Conservation (phyloP, 2,329 filamentous ascomycete genomes). For the Pyricularia pennisetigena region DNA sequence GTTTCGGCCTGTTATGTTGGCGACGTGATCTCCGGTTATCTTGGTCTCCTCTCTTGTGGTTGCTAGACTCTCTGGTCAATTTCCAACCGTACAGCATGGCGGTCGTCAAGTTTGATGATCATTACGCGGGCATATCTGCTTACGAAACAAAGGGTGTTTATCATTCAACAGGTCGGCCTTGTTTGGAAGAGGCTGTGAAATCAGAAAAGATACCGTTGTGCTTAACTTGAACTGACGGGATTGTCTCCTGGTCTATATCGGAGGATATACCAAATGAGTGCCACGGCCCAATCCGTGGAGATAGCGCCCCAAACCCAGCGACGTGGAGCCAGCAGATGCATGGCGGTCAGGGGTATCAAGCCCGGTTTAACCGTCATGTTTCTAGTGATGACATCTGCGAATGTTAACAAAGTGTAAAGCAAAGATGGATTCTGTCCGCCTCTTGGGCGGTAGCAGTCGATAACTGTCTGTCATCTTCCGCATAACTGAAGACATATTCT, state of each 20-base stretch:
- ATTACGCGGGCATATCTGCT: background rate
- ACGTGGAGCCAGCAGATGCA: background rate
- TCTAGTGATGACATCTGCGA: no score
- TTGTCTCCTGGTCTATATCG: background rate
- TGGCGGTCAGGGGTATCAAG: no score
- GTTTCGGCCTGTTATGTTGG: background rate
- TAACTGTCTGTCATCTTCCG: background rate
- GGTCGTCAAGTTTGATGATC: background rate
- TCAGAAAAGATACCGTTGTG: background rate
- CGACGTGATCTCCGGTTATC: background rate
- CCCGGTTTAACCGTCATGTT: no score
- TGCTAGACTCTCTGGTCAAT: background rate
- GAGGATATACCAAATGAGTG: background rate
- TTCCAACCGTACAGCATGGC: background rate
- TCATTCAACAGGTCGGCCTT: background rate
- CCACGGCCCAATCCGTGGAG: background rate
- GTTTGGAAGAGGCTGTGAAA: background rate
- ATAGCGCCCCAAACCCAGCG: background rate
- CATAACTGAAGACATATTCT: background rate
- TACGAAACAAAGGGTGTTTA: background rate
- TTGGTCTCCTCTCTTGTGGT: background rate
- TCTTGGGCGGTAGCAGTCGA: background rate
- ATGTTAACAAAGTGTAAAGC: background rate
- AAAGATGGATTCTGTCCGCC: background rate
- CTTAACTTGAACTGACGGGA: background rate